Conservation (phyloP, 176 grass and related monocot species). For the Olyra latifolia region DNA sequence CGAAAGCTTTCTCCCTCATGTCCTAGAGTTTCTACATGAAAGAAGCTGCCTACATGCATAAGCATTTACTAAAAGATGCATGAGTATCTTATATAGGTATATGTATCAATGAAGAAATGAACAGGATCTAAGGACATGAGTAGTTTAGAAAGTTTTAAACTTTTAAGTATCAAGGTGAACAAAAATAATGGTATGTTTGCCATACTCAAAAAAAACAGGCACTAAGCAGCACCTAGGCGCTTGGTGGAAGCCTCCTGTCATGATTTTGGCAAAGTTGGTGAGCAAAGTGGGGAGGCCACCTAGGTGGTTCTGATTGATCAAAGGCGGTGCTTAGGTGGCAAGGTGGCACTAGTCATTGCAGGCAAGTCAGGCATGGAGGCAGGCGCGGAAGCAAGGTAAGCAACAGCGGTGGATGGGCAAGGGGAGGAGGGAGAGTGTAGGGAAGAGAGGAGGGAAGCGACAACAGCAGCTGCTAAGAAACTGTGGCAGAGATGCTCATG, state of each 20-base stretch:
- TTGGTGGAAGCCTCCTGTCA: background rate
- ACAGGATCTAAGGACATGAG: conserved; percentile 1
- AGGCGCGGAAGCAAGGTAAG: too few relatives aligned
- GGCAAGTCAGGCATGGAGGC: too few relatives aligned
- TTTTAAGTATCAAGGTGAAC: background rate
- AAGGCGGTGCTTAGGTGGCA: too few relatives aligned
- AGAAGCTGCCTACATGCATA: background rate
- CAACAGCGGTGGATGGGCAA: too few relatives aligned
- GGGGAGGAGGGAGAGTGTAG: too few relatives aligned
- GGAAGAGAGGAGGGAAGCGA: too few relatives aligned
- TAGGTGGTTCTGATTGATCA: background rate
- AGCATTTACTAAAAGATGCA: conserved; percentile 16
- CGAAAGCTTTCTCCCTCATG: background rate
- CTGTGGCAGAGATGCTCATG: too few relatives aligned
- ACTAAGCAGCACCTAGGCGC: background rate
- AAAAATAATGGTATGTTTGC: background rate
- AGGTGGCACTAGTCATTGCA: too few relatives aligned
- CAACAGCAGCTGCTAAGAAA: too few relatives aligned
- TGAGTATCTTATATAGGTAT: background rate
- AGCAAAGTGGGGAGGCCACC: background rate
- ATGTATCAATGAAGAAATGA: conserved; percentile 9
- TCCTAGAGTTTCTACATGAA: background rate
- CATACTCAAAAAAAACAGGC: background rate
- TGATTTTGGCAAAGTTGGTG: background rate
- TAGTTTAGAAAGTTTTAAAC: background rate